Conservation (phyloP, 768 basidiomycete species). For the Suillus subalutaceus region DNA sequence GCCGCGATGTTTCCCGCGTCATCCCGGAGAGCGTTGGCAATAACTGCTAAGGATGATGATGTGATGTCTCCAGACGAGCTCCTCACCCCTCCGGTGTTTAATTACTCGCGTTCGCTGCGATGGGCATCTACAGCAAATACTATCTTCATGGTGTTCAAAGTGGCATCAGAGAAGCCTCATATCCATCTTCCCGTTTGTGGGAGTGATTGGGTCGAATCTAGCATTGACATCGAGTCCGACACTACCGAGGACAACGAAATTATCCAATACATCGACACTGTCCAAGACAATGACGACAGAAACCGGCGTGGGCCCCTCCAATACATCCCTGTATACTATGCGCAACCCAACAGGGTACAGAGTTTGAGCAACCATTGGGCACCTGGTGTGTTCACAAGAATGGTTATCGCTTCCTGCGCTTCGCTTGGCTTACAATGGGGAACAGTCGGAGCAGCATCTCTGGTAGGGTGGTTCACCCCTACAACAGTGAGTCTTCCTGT, state of each 20-base stretch:
- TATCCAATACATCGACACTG: not conserved
- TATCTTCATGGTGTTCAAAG: slow-evolving; percentile 2
- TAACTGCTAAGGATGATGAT: not conserved
- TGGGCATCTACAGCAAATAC: slow-evolving; percentile 8
- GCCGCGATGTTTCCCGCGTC: not conserved
- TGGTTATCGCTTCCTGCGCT: slow-evolving; percentile 22
- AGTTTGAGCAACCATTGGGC: slow-evolving; percentile 18
- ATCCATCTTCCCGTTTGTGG: not conserved
- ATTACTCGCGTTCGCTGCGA: slow-evolving; percentile 10
- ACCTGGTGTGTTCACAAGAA: slow-evolving; percentile 19
- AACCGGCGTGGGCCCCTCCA: slow-evolving; percentile 10
- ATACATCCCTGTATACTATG: slow-evolving; percentile 14
- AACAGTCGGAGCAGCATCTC: slow-evolving; percentile 25
- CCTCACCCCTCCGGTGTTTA: slow-evolving; percentile 8
- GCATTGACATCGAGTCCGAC: not conserved
- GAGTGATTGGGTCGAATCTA: not conserved
- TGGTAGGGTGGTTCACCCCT: slow-evolving; percentile 28
- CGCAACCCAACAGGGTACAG: not conserved
- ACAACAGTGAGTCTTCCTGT: slow-evolving; percentile 15
- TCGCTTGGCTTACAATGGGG: slow-evolving; percentile 30
- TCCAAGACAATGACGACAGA: not conserved
- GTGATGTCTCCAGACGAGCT: slow-evolving; percentile 19
- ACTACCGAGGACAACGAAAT: not conserved
- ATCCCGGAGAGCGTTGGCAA: not conserved
- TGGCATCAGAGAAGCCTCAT: not conserved